Evolutionary conservation across 2,329 filamentous ascomycete genomes (phyloP).

Genomic region (Sporothrix brunneoviolacea): DNA sequence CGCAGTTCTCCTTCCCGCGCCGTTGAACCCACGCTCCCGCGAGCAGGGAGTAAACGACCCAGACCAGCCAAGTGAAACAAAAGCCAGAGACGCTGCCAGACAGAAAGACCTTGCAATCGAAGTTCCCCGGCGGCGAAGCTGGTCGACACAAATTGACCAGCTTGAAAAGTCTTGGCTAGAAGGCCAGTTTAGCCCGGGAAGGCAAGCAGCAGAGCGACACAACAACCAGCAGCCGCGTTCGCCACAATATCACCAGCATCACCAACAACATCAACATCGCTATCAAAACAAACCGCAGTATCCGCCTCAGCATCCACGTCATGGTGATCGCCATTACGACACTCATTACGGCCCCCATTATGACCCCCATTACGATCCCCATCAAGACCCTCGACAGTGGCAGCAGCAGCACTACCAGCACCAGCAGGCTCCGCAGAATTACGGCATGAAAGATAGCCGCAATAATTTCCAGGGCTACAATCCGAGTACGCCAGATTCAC

Average conservation of each 20-base stretch:
- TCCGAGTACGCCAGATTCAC: background rate
- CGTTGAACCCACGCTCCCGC: background rate
- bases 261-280: background rate
- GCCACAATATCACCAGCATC: background rate
- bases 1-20: too few species aligned
- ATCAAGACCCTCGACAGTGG: background rate
- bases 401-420: background rate
- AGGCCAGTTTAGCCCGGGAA: constrained; percentile 20
- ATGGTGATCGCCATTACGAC: background rate
- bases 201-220: background rate
- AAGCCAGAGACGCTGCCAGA: constrained; percentile 11
- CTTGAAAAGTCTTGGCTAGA: constrained; percentile 28
- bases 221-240: constrained; percentile 3
- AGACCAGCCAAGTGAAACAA: background rate
- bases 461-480: background rate
- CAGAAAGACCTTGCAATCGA: constrained; percentile 33
- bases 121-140: constrained; percentile 39
- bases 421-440: background rate
- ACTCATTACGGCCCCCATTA: background rate
- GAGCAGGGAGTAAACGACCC: background rate
- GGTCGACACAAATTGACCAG: constrained; percentile 42
- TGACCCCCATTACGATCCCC: background rate
- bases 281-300: too few species aligned
- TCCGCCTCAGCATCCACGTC: background rate
- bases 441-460: background rate